A percentile compares a stretch with the other conserved stretches of the same genome.
Evolutionary conservation across 208 protist species (phyloP).

Genomic region (Plasmodiophora brassicae): DNA sequence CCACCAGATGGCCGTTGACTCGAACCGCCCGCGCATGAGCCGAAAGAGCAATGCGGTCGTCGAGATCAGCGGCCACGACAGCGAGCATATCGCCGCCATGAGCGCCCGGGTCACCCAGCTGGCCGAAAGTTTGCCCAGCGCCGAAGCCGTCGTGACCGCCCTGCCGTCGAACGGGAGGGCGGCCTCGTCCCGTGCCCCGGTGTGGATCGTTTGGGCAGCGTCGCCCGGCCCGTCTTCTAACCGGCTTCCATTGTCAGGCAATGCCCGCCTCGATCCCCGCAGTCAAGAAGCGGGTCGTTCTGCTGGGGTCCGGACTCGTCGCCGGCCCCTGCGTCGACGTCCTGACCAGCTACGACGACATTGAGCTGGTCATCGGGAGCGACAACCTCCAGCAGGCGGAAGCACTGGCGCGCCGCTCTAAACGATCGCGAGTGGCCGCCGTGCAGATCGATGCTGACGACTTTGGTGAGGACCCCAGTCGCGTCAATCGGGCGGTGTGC

Average conservation of each 20-base stretch:
- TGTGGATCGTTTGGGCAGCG: too few relatives aligned
- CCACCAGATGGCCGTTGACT: neutral
- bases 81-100: neutral
- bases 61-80: neutral
- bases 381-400: neutral
- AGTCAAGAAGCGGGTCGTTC: neutral
- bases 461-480: too few relatives aligned
- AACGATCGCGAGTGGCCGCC: neutral
- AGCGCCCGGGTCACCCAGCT: too few relatives aligned
- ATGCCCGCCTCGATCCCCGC: too few relatives aligned
- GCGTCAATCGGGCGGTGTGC: too few relatives aligned
- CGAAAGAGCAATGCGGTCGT: neutral
- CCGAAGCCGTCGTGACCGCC: neutral
- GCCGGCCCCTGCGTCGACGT: neutral
- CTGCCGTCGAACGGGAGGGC: too few relatives aligned
- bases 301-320: conserved; percentile 33
- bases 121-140: neutral
- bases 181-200: too few relatives aligned
- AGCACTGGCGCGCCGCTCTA: neutral
- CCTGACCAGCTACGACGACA: neutral
- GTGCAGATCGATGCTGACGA: neutral
- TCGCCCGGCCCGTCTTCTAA: too few relatives aligned
- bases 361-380: neutral
- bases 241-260: too few relatives aligned
- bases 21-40: neutral